Percentiles rank a stretch among this genome's conserved stretches.
These are phyloP conservation scores for Pistacia vera DNA, from an alignment of 345 rosid species.

Conservation along the genomic window DNA sequence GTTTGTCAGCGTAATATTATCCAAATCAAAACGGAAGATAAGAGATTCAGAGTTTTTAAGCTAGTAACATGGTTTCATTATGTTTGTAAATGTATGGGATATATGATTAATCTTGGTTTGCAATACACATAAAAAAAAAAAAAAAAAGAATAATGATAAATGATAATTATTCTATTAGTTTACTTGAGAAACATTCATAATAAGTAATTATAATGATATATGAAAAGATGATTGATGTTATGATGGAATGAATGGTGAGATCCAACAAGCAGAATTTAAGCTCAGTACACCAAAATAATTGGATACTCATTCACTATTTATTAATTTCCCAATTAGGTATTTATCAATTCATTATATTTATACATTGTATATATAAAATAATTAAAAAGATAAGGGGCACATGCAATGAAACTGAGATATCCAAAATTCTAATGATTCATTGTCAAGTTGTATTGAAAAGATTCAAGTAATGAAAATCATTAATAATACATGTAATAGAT, in stretches of 20 bases:
- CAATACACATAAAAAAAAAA: no score
- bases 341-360: no score
- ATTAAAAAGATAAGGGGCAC: background rate
- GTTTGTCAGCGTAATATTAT: no score
- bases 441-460: background rate
- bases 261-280: background rate
- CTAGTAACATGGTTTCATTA: background rate
- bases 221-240: background rate
- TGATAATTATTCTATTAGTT: no score
- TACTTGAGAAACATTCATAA: no score
- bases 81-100: no score
- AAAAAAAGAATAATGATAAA: no score
- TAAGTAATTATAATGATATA: no score
- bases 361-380: no score
- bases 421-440: constrained; percentile 1
- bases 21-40: no score
- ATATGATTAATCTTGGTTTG: no score
- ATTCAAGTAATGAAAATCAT: background rate
- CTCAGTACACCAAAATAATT: background rate
- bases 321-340: background rate
- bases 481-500: background rate
- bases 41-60: no score
- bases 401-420: constrained; percentile 5
- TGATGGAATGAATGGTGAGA: background rate
- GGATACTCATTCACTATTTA: background rate